Base-by-base conservation (phyloP, 2,329 filamentous ascomycete species). In the Trichophaea hybrida region DNA sequence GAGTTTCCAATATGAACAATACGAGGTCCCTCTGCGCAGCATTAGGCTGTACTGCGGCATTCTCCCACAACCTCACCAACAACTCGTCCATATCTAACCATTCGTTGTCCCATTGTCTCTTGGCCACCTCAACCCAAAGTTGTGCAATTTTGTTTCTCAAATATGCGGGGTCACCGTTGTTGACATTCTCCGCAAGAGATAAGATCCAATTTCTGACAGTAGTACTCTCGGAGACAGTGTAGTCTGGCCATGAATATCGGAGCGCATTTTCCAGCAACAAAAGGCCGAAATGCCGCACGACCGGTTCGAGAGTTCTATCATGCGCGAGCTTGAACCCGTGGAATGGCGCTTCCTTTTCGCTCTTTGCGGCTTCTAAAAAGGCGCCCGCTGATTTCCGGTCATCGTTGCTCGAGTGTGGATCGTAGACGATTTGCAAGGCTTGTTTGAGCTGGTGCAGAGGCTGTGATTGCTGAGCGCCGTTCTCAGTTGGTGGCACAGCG, bases 11-110 rank as follows among this genome's bases (percentile, higher is more conserved):
- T 49, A 97, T 81, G 61, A 85, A 85, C 37, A 98, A 78, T 35
- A 96, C 90, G 58, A 97, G 80, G 70, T 93, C 86, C 72, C 94
- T 93, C 71, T 89, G 84, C 51, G 78, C 76, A 37, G 79, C 71
- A 57, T 75, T 75, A 12, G 72, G 75, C 24, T 64, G 52, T 6
- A 51, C 37, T 10, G 61, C 59, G 33, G 63, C 63, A 32, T 65
- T 66, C 32, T 76, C 75, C 93, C 93, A 98, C 17, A 97, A 77
- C 68, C 82, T 80, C 49, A 90, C 80, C 58, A 98, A 78, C 69
- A 86, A 78, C 64, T 82, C 75, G 71, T 98, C 94, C 91, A 98
- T 95, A 70, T 94, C 83, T 76, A 86, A 83, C 93, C 94, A 98
- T 63, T 93, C 86, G 35, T 81, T 78, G n/a, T 80, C 88, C 93